Conservation (phyloP, 768 basidiomycete genomes). For the Kwoniella pini region DNA sequence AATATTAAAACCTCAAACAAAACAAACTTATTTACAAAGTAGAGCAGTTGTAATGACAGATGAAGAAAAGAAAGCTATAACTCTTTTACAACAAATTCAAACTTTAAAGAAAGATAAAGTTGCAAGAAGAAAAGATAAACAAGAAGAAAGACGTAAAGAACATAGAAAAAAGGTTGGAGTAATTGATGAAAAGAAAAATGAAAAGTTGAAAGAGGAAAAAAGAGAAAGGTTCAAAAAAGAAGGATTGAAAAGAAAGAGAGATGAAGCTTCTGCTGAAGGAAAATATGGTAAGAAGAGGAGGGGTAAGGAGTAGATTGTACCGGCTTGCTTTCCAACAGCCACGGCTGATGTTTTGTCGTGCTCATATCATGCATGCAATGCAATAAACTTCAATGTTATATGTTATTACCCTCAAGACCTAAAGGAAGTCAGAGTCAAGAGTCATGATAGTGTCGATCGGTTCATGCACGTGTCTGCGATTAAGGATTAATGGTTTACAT, state of each 20-base stretch:
- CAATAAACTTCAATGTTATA: too few species aligned
- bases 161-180: constrained; percentile 73
- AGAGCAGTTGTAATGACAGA: constrained; percentile 93
- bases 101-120: constrained; percentile 89
- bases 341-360: too few species aligned
- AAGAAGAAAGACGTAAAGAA: constrained; percentile 71
- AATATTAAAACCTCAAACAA: constrained; percentile 70
- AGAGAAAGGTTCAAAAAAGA: constrained; percentile 49
- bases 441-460: too few species aligned
- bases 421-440: too few species aligned
- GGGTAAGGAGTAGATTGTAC: not conserved
- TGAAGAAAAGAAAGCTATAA: constrained; percentile 89
- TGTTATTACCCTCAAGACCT: too few species aligned
- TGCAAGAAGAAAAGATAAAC: constrained; percentile 74
- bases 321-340: too few species aligned
- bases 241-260: constrained; percentile 50
- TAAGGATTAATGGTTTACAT: too few species aligned
- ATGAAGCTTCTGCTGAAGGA: constrained; percentile 35
- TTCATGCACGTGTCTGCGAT: too few species aligned
- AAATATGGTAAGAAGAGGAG: constrained; percentile 25
- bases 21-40: constrained; percentile 85
- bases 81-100: constrained; percentile 88
- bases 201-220: constrained; percentile 52
- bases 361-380: too few species aligned
- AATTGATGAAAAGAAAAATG: constrained; percentile 54